Evolutionary conservation across 495 filamentous ascomycete species (phyloP).

Genomic region (Viridothelium virens): DNA sequence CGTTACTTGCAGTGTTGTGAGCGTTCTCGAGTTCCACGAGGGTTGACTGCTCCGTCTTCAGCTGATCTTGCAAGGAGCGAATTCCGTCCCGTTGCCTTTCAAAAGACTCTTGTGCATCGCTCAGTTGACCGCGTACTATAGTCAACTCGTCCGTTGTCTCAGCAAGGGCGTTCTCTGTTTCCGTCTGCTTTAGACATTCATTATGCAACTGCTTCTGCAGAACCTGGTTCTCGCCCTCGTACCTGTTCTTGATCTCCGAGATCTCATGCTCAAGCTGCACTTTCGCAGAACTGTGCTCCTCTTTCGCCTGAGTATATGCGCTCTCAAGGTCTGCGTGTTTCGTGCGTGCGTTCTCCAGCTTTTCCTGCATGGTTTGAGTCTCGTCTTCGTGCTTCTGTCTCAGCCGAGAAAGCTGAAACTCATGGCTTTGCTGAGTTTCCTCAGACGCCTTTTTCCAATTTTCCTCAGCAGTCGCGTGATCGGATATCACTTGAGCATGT

Average conservation of each 20-base stretch:
- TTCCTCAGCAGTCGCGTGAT: neutral
- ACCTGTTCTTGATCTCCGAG: neutral
- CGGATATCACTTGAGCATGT: slow-evolving; percentile 2
- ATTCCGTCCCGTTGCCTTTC: neutral
- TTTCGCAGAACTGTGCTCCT: slow-evolving; percentile 12
- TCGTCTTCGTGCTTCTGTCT: slow-evolving; percentile 12
- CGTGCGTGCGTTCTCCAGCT: slow-evolving; percentile 2
- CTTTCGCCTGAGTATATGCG: slow-evolving; percentile 12
- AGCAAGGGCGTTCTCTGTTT: neutral
- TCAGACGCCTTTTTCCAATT: slow-evolving; percentile 4
- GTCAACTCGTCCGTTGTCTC: neutral
- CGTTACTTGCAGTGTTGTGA: neutral
- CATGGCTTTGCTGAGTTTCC: neutral
- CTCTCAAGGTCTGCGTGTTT: slow-evolving; percentile 13
- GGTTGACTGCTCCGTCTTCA: neutral
- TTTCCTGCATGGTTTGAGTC: slow-evolving; percentile 9
- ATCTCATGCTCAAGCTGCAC: neutral
- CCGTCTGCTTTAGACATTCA: neutral
- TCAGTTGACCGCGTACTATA: neutral
- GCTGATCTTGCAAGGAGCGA: neutral
- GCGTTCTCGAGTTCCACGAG: neutral
- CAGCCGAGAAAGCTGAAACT: neutral
- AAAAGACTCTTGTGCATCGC: neutral
- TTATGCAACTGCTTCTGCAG: neutral
- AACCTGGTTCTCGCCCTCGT: neutral